Evolutionary conservation across 768 basidiomycete genomes (phyloP).

Genomic region (Tricholoma hemisulphureum): DNA sequence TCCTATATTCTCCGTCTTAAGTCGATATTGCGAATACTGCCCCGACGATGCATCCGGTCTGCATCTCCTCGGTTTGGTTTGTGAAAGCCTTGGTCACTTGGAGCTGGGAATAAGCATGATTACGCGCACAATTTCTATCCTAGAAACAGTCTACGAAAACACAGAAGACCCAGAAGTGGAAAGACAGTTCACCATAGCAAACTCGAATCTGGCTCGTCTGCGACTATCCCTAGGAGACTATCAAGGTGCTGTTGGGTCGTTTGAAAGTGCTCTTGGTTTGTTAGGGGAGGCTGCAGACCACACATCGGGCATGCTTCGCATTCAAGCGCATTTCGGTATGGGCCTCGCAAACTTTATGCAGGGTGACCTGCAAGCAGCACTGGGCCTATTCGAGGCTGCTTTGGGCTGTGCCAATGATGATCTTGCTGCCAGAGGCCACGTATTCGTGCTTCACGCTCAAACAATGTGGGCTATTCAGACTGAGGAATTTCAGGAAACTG

Average conservation of each 20-base stretch:
- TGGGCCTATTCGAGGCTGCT: slow-evolving; percentile 67
- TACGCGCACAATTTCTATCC: slow-evolving; percentile 57
- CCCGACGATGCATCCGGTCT: slow-evolving; percentile 72
- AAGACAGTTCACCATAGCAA: slow-evolving; percentile 75
- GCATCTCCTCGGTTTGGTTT: slow-evolving; percentile 82
- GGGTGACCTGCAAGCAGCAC: slow-evolving; percentile 58
- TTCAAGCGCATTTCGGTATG: slow-evolving; percentile 66
- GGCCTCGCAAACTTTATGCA: slow-evolving; percentile 72
- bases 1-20: slow-evolving; percentile 78
- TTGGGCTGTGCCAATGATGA: slow-evolving; percentile 54
- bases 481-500: slow-evolving; percentile 72
- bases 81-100: slow-evolving; percentile 76
- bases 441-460: slow-evolving; percentile 77
- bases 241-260: slow-evolving; percentile 61
- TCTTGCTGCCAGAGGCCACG: slow-evolving; percentile 56
- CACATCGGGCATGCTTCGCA: slow-evolving; percentile 44
- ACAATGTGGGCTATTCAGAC: slow-evolving; percentile 80
- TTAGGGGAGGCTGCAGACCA: slow-evolving; percentile 47
- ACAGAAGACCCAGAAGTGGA: slow-evolving; percentile 80
- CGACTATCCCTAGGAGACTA: slow-evolving; percentile 61
- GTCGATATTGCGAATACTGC: slow-evolving; percentile 66
- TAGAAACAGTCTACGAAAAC: slow-evolving; percentile 89
- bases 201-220: slow-evolving; percentile 77
- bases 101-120: slow-evolving; percentile 60
- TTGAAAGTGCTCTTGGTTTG: slow-evolving; percentile 70